Evolutionary conservation across 306 rosid species (phyloP), one percentile per base, ranked within the genome.

Genomic region (Quercus mongolica): DNA sequence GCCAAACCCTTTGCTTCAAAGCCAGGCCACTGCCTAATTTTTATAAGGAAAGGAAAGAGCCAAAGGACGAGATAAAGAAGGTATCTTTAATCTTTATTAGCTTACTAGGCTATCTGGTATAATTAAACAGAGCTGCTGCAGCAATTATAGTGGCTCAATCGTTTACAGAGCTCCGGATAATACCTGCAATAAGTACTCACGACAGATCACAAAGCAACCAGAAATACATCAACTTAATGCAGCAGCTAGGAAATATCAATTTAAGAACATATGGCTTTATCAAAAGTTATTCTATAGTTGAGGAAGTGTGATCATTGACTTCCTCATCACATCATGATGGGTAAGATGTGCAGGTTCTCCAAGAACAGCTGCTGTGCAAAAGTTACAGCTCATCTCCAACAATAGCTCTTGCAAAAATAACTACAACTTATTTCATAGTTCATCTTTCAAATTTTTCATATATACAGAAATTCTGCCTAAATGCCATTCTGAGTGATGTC

Each of bases 11-110:
- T 82, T 95, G 97, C 92, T 95, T 91, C 87, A 92, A 91, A 89
- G 99, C 99, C 38, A 89, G 96, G 86, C 99, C 99, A 38, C 82
- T 95, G 52, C 98, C 99, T 28, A 88, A 86, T n/a, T 95, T 95
- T 79, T 95, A 95, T 33, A 88, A 83, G 78, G 93, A 90, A 85
- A 86, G 92, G 79, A 90, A 89, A 90, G 71, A 81, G 52, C 85
- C 84, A 51, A 77, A 26, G 71, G 78, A 78, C 30, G 94, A 89
- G 79, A 81, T 82, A 55, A 83, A 73, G 55, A 78, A 78, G 96
- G 94, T 86, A 80, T 49, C 8, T 65, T 75, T 74, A 26, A 2
- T 20, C 41, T 31, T 56, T 56, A 70, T 59, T 26, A 55, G 14
- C 19, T 44, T 25, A 35, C 38, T 19, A 2, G 13, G 17, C 49